Evolutionary conservation across 768 basidiomycete genomes (phyloP).

Genomic region (Mycena pura): DNA sequence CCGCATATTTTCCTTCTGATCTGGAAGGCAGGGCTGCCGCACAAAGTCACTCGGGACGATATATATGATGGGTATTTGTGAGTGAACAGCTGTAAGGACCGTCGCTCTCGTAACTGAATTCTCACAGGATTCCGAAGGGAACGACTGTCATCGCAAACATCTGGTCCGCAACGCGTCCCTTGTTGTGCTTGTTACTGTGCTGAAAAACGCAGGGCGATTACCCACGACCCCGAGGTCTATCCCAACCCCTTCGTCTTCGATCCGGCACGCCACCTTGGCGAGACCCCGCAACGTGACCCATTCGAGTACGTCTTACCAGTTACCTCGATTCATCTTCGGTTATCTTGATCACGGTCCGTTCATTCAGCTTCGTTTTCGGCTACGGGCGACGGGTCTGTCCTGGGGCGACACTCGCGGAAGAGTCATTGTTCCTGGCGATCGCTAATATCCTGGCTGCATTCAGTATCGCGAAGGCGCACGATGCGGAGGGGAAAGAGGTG

Average conservation of each 20-base stretch:
- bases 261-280: constrained; percentile 39
- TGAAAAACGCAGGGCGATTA: constrained; percentile 36
- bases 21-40: constrained; percentile 31
- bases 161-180: constrained; percentile 28
- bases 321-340: neutral
- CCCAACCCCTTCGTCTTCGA: constrained; percentile 39
- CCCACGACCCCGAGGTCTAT: constrained; percentile 39
- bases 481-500: constrained; percentile 30
- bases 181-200: no score
- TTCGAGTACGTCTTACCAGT: constrained; percentile 26
- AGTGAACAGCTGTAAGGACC: neutral
- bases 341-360: neutral
- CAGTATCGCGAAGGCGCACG: constrained; percentile 31
- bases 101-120: neutral
- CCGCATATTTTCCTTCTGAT: neutral
- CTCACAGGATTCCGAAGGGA: constrained; percentile 37
- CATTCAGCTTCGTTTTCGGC: constrained; percentile 19
- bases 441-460: constrained; percentile 37
- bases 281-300: constrained; percentile 31
- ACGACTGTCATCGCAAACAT: constrained; percentile 38
- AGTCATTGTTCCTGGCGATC: constrained; percentile 36
- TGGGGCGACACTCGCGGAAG: constrained; percentile 33
- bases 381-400: constrained; percentile 27
- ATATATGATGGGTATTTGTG: constrained; percentile 39
- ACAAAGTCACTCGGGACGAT: constrained; percentile 37